phyloP scores from a whole-genome alignment of 495 filamentous ascomycete species.

The Neurospora discreta region DNA sequence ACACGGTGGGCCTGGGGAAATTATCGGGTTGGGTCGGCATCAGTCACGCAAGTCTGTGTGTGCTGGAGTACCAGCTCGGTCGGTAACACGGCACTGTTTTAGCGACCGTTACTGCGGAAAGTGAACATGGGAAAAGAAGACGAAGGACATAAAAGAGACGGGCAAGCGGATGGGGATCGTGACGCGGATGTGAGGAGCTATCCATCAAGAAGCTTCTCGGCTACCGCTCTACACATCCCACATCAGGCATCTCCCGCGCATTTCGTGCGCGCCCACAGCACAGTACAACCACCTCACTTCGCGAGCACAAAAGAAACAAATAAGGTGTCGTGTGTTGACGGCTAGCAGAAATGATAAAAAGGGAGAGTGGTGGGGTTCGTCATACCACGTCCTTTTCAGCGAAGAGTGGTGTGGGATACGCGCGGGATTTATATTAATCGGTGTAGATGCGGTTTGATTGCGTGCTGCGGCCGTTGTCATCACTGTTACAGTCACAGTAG shows the following conservation, averaged over 20 bases:
- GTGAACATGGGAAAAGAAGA: not conserved
- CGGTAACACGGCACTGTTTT: not conserved
- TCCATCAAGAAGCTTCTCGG: not conserved
- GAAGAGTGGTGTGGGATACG: not conserved
- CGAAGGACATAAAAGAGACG: not conserved
- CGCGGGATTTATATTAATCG: not conserved
- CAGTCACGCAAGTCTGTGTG: not conserved
- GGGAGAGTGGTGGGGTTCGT: not conserved
- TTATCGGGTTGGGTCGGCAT: not conserved
- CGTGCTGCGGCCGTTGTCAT: not conserved
- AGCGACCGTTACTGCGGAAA: not conserved
- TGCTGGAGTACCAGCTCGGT: not conserved
- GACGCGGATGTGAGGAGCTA: not conserved
- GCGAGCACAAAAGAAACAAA: not conserved
- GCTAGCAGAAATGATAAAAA: not conserved
- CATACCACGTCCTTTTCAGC: not conserved
- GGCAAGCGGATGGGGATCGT: not conserved
- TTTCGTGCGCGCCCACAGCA: not conserved
- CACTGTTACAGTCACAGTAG: not conserved
- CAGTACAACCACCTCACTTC: not conserved
- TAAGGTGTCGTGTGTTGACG: not conserved
- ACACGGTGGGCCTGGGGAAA: not conserved
- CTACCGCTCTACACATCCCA: not conserved
- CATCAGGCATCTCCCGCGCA: not conserved
- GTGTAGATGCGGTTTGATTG: not conserved